Conservation (phyloP, 768 basidiomycete genomes). For the Trametopsis cervina region DNA sequence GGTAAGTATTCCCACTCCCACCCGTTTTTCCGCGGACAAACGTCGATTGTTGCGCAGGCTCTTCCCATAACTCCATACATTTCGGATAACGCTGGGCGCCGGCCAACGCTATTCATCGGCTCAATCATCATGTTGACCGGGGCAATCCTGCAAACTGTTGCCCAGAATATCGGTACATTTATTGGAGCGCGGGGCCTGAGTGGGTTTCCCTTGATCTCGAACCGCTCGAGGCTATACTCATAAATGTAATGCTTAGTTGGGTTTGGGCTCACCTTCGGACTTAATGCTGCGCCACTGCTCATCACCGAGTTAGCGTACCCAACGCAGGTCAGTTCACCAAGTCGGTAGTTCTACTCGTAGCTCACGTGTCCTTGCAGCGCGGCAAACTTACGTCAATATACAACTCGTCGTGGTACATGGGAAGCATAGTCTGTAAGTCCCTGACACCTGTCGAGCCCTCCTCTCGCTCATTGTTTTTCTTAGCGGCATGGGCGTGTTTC, state of each 20-base stretch:
- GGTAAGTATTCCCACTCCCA: slow-evolving; percentile 7
- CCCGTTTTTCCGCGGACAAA: background rate
- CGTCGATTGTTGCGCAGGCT: slow-evolving; percentile 27
- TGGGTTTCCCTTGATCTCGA: slow-evolving; percentile 21
- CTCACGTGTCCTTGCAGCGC: slow-evolving; percentile 19
- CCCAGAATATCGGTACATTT: slow-evolving; percentile 42
- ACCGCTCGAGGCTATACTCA: slow-evolving; percentile 1
- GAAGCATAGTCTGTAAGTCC: slow-evolving; percentile 51
- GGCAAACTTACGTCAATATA: slow-evolving; percentile 58
- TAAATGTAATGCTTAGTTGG: slow-evolving; percentile 39
- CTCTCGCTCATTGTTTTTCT: slow-evolving; percentile 5
- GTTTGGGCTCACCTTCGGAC: slow-evolving; percentile 52
- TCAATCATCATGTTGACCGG: slow-evolving; percentile 59
- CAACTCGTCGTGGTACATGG: slow-evolving; percentile 72
- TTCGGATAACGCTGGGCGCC: slow-evolving; percentile 58
- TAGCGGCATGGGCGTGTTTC: slow-evolving; percentile 42
- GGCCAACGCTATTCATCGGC: slow-evolving; percentile 52
- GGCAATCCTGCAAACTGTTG: slow-evolving; percentile 46
- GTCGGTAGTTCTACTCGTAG: slow-evolving; percentile 22
- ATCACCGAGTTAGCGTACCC: slow-evolving; percentile 66
- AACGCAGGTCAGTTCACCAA: slow-evolving; percentile 40
- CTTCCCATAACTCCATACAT: slow-evolving; percentile 56
- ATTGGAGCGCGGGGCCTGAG: slow-evolving; percentile 51
- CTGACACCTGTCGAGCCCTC: background rate
- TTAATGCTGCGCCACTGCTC: slow-evolving; percentile 56